Conservation (phyloP, 352 stramenopile species). For the Aphanomyces cochlioides region DNA sequence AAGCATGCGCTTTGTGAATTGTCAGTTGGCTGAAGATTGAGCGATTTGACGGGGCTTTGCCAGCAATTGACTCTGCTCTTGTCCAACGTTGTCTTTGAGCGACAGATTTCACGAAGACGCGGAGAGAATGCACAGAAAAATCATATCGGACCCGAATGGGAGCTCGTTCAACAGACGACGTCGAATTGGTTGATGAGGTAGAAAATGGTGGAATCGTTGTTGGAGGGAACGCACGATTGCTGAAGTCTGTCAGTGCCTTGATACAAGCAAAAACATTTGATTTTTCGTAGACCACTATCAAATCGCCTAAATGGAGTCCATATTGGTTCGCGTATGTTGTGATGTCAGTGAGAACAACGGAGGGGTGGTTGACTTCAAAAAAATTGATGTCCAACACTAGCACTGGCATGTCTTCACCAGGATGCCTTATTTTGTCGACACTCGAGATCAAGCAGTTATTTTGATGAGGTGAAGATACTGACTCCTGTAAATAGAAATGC, state of each 20-base stretch:
- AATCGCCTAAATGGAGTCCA: slow-evolving; percentile 17
- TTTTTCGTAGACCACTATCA: slow-evolving; percentile 21
- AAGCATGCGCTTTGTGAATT: slow-evolving; percentile 19
- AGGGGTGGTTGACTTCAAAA: slow-evolving; percentile 61
- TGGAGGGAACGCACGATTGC: slow-evolving; percentile 5
- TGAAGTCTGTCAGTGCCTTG: slow-evolving; percentile 9
- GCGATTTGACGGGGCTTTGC: not conserved
- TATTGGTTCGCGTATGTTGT: slow-evolving; percentile 21
- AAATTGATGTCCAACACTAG: slow-evolving; percentile 64
- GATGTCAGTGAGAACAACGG: slow-evolving; percentile 36
- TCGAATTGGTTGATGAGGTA: slow-evolving; percentile 3
- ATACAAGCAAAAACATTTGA: not conserved
- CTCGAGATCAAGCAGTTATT: slow-evolving; percentile 79
- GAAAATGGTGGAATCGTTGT: not conserved
- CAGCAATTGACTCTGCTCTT: not conserved
- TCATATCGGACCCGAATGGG: slow-evolving; percentile 15
- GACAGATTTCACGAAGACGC: slow-evolving; percentile 22
- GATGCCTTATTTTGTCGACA: slow-evolving; percentile 36
- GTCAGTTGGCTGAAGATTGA: slow-evolving; percentile 30
- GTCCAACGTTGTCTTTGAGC: slow-evolving; percentile 9
- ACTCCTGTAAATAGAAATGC: slow-evolving; percentile 80
- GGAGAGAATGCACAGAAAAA: slow-evolving; percentile 14
- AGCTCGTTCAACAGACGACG: not conserved
- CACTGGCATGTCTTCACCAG: slow-evolving; percentile 30
- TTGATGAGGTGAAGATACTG: slow-evolving; percentile 35